Evolutionary conservation across 495 filamentous ascomycete species (phyloP).

Genomic region (Chaetomium tenue): DNA sequence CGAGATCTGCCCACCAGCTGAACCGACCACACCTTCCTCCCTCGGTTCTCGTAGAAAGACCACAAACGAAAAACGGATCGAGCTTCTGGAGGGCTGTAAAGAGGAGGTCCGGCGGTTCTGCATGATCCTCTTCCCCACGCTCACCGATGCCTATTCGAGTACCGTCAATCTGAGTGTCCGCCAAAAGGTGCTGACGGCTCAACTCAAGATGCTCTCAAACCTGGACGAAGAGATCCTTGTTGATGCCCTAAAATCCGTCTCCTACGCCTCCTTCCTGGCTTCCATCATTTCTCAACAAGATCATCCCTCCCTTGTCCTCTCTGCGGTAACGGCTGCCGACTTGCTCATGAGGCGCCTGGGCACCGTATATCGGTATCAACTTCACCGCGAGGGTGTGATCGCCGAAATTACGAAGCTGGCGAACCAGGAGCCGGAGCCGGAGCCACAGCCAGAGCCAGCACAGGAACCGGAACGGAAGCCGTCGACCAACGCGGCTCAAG

Average conservation of each 20-base stretch:
- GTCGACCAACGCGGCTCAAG: too few species aligned
- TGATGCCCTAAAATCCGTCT: constrained; percentile 83
- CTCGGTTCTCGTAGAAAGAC: constrained; percentile 54
- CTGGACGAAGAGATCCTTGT: constrained; percentile 77
- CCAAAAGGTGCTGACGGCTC: constrained; percentile 92
- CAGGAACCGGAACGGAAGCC: constrained; percentile 35
- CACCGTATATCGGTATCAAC: constrained; percentile 88
- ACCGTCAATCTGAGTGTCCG: constrained; percentile 97
- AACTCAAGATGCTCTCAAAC: constrained; percentile 98
- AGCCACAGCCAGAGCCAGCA: constrained; percentile 31
- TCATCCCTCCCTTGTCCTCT: constrained; percentile 80
- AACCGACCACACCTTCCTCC: constrained; percentile 39
- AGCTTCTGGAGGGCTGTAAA: constrained; percentile 75
- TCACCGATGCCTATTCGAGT: constrained; percentile 96
- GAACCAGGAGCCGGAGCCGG: constrained; percentile 38
- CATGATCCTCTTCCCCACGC: constrained; percentile 89
- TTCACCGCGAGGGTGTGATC: constrained; percentile 96
- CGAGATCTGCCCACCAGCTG: constrained; percentile 40
- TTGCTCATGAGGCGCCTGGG: constrained; percentile 79
- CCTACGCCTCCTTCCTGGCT: constrained; percentile 95
- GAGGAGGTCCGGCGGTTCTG: constrained; percentile 87
- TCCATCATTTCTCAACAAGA: constrained; percentile 96
- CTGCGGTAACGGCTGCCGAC: constrained; percentile 84
- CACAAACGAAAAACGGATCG: constrained; percentile 71
- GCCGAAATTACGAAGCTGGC: constrained; percentile 82